Conservation (phyloP, 2,329 filamentous ascomycete species). For the Knufia petricola region DNA sequence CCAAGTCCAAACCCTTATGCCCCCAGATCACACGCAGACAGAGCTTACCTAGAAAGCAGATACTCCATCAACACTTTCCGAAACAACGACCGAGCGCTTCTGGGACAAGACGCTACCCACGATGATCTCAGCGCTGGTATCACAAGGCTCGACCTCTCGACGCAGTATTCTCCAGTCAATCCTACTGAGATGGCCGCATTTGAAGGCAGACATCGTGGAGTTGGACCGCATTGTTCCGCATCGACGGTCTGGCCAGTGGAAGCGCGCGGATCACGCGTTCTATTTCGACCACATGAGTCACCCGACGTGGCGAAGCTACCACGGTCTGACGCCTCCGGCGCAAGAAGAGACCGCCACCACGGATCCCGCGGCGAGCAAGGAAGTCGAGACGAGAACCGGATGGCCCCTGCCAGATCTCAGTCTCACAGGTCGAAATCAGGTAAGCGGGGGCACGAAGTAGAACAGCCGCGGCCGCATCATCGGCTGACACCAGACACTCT, state of each 20-base stretch:
- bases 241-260: not conserved
- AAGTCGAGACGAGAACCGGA: too few species aligned
- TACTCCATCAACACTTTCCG: constrained; percentile 6
- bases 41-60: constrained; percentile 4
- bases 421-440: too few species aligned
- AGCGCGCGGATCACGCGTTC: not conserved
- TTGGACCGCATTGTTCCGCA: not conserved
- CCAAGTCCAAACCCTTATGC: not conserved
- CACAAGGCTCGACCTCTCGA: not conserved
- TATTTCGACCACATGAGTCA: too few species aligned
- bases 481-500: too few species aligned
- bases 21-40: not conserved
- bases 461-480: too few species aligned
- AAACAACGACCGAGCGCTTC: not conserved
- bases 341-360: too few species aligned
- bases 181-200: not conserved
- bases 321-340: too few species aligned
- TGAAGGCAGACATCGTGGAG: not conserved
- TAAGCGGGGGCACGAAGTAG: too few species aligned
- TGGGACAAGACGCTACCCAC: not conserved
- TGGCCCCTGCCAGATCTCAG: too few species aligned
- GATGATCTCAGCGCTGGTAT: not conserved
- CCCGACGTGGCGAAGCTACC: too few species aligned
- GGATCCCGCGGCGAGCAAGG: too few species aligned
- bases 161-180: not conserved